These are phyloP conservation scores for Dioszegia hungarica DNA, from an alignment of 768 basidiomycete species.

Conservation along the genomic window DNA sequence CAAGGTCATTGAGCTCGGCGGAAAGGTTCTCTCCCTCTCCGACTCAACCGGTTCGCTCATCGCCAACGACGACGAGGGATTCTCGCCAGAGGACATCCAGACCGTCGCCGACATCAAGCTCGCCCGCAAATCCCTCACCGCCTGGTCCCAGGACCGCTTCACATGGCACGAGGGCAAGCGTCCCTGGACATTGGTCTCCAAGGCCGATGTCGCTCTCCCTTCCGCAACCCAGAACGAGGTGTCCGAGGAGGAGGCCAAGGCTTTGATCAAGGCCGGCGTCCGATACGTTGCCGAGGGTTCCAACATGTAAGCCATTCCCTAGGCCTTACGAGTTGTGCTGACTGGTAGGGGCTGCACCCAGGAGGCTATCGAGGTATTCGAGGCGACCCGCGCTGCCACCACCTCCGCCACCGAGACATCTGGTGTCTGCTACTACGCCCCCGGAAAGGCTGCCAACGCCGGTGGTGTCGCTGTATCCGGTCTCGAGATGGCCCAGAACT, in stretches of 20 bases:
- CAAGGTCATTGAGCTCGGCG: conserved; percentile 72
- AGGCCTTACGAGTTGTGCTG: neutral
- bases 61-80: conserved; percentile 55
- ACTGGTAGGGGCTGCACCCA: conserved; percentile 58
- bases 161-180: conserved; percentile 54
- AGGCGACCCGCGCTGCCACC: conserved; percentile 56
- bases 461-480: conserved; percentile 75
- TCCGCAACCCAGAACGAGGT: conserved; percentile 55
- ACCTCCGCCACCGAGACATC: conserved; percentile 45
- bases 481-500: conserved; percentile 77
- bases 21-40: conserved; percentile 64
- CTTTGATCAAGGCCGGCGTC: conserved; percentile 63
- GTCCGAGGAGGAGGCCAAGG: conserved; percentile 61
- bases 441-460: conserved; percentile 64
- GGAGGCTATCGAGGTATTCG: conserved; percentile 69
- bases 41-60: conserved; percentile 70
- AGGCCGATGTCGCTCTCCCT: conserved; percentile 66
- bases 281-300: conserved; percentile 70
- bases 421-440: conserved; percentile 64
- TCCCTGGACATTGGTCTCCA: conserved; percentile 64
- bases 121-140: conserved; percentile 41
- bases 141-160: conserved; percentile 40
- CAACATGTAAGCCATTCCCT: conserved; percentile 58
- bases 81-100: conserved; percentile 57
- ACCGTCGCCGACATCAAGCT: conserved; percentile 49